A percentile compares a stretch with the other conserved stretches of the same genome.
Conservation (phyloP, 106 monocot species). For the Iris macrosiphon region DNA sequence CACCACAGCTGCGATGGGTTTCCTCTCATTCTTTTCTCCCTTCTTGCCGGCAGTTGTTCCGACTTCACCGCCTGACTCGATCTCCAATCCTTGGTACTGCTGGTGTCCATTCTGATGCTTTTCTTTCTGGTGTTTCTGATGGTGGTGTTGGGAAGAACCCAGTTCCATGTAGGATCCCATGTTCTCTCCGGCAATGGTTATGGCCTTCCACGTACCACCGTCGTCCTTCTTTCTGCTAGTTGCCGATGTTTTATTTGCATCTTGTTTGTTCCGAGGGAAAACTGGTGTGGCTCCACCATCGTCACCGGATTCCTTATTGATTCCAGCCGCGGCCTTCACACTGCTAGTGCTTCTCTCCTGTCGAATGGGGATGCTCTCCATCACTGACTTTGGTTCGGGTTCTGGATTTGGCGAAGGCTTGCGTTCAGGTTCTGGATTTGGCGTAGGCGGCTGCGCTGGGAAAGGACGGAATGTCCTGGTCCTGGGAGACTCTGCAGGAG, state of each 20-base stretch:
- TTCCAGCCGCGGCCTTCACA: background rate
- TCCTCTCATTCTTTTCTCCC: too few relatives aligned
- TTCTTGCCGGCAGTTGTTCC: background rate
- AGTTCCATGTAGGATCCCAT: conserved; percentile 65
- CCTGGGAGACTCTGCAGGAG: conserved; percentile 20
- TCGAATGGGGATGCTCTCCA: background rate
- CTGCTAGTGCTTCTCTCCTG: background rate
- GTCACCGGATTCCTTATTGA: background rate
- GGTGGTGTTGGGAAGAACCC: background rate
- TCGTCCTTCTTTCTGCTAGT: conserved; percentile 4
- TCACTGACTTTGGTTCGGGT: conserved; percentile 9
- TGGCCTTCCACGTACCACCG: conserved; percentile 16
- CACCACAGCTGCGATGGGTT: conserved; percentile 15
- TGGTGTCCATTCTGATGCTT: background rate
- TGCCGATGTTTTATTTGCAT: background rate
- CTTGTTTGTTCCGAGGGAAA: background rate
- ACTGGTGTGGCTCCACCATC: too few relatives aligned
- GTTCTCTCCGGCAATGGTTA: conserved; percentile 65
- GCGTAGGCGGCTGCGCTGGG: background rate
- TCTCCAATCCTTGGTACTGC: background rate
- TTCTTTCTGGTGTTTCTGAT: background rate
- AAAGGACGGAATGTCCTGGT: background rate
- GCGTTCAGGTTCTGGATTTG: too few relatives aligned
- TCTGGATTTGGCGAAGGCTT: too few relatives aligned
- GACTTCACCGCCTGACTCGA: too few relatives aligned